Evolutionary conservation across 2,329 filamentous ascomycete species (phyloP), one percentile per base, ranked within the genome.

Genomic region (Diaporthe sp.): DNA sequence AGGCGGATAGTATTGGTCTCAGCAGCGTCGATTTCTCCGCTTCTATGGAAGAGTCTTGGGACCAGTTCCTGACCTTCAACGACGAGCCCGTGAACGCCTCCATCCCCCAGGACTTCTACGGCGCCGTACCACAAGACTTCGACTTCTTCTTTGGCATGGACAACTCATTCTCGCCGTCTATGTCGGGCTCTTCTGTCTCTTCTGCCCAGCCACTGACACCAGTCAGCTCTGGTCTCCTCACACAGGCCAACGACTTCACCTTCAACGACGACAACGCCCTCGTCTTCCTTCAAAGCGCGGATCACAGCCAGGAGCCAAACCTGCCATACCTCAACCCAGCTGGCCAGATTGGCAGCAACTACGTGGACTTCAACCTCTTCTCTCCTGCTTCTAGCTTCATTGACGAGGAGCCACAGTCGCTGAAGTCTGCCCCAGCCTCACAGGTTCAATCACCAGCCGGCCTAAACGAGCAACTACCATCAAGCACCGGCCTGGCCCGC

Each of bases 321-420:
- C 82, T 88, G 25, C 87, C 87, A 12, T 88, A 88, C 79, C 82
- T 88, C 75, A 83, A 83, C 76, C 80, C 82, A 4, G 81, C 80
- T 28, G 81, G 81, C 72, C 76, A 79, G 31, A 81, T 83, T 76
- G 80, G 80, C 76, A 84, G 82, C 79, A 83, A 88, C 81, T 90
- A 90, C 79, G 82, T 86, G 78, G 89, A 90, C 83, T 91, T 91
- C 83, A 88, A 86, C 79, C 85, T 90, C 22, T 91, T 86, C 83
- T 90, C 89, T 68, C 89, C 89, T 3, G 82, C 83, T 31, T 86
- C 87, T 25, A 84, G 82, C 76, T 86, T 86, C 80, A 83, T 87
- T 19, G 88, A 89, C 74, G 89, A 90, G 75, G 89, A 90, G 60
- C 84, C 80, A 34, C 79, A 79, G 73, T 77, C 78, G 51, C 61